phyloP scores from a whole-genome alignment of 2,329 filamentous ascomycete genomes.

The Fusarium chaquense region DNA sequence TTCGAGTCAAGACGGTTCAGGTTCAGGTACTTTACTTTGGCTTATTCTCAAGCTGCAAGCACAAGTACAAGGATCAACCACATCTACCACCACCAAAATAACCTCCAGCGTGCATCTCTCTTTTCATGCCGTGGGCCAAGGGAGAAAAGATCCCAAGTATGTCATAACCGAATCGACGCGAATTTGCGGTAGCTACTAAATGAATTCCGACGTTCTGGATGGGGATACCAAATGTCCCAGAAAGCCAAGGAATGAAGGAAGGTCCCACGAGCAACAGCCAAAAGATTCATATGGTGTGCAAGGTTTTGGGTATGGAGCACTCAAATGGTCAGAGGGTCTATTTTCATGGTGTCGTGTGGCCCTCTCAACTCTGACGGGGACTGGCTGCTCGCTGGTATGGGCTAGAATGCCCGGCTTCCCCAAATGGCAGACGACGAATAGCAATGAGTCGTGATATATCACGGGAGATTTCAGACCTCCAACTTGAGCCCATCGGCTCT shows the following conservation, averaged over 20 bases:
- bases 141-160: slow-evolving; percentile 23
- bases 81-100: neutral
- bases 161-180: slow-evolving; percentile 11
- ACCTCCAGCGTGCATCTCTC: slow-evolving; percentile 24
- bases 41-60: neutral
- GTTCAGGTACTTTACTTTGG: slow-evolving; percentile 12
- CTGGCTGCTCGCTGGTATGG: slow-evolving; percentile 42
- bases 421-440: slow-evolving; percentile 32
- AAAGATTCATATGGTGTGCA: slow-evolving; percentile 33
- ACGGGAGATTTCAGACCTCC: slow-evolving; percentile 30
- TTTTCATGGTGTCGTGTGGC: slow-evolving; percentile 38
- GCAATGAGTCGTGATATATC: slow-evolving; percentile 38
- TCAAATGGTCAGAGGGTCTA: slow-evolving; percentile 37
- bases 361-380: slow-evolving; percentile 34
- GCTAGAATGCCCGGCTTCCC: slow-evolving; percentile 24
- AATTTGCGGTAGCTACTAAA: slow-evolving; percentile 14
- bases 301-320: slow-evolving; percentile 31
- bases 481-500: slow-evolving; percentile 25
- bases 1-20: slow-evolving; percentile 17
- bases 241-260: slow-evolving; percentile 37
- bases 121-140: slow-evolving; percentile 16
- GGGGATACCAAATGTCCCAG: slow-evolving; percentile 21
- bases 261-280: slow-evolving; percentile 23
- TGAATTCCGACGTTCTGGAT: slow-evolving; percentile 36
- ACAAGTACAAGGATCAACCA: slow-evolving; percentile 15